Evolutionary conservation across 176 grass and related monocot genomes (phyloP), one percentile per base, ranked within the genome.

Genomic region (Ampelocalamus luodianensis): DNA sequence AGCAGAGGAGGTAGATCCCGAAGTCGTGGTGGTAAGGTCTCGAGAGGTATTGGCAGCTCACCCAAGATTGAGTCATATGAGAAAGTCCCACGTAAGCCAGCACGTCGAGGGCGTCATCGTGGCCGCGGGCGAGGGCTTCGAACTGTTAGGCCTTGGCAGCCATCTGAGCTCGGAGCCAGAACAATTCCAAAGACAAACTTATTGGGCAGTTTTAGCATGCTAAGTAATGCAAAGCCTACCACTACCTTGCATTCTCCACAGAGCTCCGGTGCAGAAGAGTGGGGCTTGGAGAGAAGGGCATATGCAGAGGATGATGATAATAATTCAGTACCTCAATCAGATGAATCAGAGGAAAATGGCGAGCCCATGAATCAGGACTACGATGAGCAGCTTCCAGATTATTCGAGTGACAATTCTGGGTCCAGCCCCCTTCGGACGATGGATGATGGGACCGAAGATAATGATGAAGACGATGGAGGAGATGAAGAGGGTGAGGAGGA

Each of bases 251-350:
- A 90, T 53, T 90, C 91, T 86, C 87, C 96, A 4, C 82, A 87
- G 85, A 98, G 93, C 86, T 98, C 93, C 0, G 85, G 88, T 51
- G 93, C 80, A 67, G 93, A 95, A 85, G 87, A 92, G 45, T 98
- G 93, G 96, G 74, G 78, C 49, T 79, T 98, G 77, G 85, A 92
- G 85, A 89, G 88, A 86, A 82, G 87, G 56, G 49, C 70, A 32
- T 95, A 83, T 88, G 88, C 42, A 18, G 82, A 93, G 22, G 92
- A 90, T 43, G 90, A 90, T 17, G 79, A 88, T 9, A 51, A 84
- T 76, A 88, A 74, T 86, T 87, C 62, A 63, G 51, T 64, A 16
- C 90, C 79, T 68, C 70, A 88, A 59, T 88, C 87, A 2, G 85
- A 88, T 68, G 84, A 87, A 40, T 90, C 89, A 7, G 84, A 87